Conservation (phyloP, 495 filamentous ascomycete species). For the Penicillium herquei region DNA sequence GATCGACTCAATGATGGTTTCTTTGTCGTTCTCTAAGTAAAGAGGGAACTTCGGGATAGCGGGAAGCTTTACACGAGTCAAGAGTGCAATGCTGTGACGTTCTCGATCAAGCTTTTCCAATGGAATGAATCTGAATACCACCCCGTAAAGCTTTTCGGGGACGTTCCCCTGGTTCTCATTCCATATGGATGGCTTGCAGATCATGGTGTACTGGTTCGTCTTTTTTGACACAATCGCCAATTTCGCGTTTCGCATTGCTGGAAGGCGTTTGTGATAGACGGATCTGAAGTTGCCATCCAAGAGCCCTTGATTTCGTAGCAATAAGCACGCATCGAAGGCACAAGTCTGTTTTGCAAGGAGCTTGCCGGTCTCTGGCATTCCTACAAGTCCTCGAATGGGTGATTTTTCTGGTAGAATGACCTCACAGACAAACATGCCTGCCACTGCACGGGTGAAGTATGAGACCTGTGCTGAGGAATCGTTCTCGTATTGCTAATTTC, state of each 20-base stretch:
- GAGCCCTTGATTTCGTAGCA: conserved; percentile 63
- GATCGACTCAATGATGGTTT: conserved; percentile 54
- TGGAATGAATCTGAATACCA: conserved; percentile 59
- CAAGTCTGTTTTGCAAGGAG: conserved; percentile 83
- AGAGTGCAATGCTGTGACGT: conserved; percentile 65
- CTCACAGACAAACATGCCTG: conserved; percentile 72
- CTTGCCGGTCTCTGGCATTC: conserved; percentile 61
- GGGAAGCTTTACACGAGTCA: conserved; percentile 68
- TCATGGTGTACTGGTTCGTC: conserved; percentile 70
- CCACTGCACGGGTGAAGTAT: conserved; percentile 59
- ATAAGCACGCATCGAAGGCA: conserved; percentile 80
- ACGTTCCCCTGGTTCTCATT: conserved; percentile 44
- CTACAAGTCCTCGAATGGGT: conserved; percentile 65
- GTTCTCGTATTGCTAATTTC: conserved; percentile 54
- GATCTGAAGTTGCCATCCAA: conserved; percentile 74
- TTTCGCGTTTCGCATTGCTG: conserved; percentile 86
- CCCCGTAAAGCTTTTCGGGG: conserved; percentile 61
- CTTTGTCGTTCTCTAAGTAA: conserved; percentile 60
- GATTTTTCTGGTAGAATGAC: conserved; percentile 76
- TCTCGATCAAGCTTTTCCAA: conserved; percentile 56
- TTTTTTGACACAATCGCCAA: conserved; percentile 79
- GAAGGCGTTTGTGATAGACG: conserved; percentile 68
- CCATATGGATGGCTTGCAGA: conserved; percentile 79
- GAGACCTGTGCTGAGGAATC: conserved; percentile 54
- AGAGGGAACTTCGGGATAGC: conserved; percentile 66